phyloP scores from a whole-genome alignment of 1,284 basidiomycete genomes.

The Microbotryum intermedium region DNA sequence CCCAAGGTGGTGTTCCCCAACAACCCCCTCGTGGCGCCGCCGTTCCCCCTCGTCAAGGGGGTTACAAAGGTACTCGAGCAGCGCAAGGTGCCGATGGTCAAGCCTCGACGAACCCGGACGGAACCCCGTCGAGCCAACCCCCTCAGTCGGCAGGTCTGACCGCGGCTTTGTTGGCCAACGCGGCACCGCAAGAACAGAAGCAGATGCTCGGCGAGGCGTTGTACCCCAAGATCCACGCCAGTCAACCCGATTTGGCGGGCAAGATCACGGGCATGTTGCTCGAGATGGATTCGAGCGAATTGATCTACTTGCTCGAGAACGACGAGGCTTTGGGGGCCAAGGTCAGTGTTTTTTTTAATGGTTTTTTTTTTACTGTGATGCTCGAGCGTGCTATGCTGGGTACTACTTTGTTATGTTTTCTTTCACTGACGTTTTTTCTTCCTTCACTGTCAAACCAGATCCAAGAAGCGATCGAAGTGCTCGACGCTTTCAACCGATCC shows the following conservation, averaged over 20 bases:
- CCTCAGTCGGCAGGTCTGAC: conserved; percentile 37
- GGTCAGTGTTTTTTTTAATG: conserved; percentile 75
- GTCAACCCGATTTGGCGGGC: conserved; percentile 74
- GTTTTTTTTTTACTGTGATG: conserved; percentile 48
- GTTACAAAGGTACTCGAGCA: conserved; percentile 38
- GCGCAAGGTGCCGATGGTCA: conserved; percentile 6
- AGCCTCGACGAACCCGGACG: conserved; percentile 45
- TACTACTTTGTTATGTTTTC: no score
- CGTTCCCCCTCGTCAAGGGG: conserved; percentile 38
- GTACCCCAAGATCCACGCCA: conserved; percentile 37
- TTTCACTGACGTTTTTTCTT: neutral
- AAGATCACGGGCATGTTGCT: conserved; percentile 97
- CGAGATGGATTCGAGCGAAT: conserved; percentile 91
- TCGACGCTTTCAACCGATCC: conserved; percentile 10
- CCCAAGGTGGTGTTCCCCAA: conserved; percentile 23
- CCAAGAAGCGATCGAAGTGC: conserved; percentile 19
- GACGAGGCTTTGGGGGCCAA: conserved; percentile 72
- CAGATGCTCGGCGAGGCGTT: conserved; percentile 88
- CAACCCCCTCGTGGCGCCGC: conserved; percentile 26
- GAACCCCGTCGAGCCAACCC: conserved; percentile 25
- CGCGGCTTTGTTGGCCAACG: conserved; percentile 56
- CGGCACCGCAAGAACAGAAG: conserved; percentile 82
- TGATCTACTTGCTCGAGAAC: conserved; percentile 73
- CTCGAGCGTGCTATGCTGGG: no score
- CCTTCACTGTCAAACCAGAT: neutral